A percentile compares a stretch with the other conserved stretches of the same genome.
phyloP scores from a whole-genome alignment of 2,329 filamentous ascomycete genomes.

The Kalmusia sp. region DNA sequence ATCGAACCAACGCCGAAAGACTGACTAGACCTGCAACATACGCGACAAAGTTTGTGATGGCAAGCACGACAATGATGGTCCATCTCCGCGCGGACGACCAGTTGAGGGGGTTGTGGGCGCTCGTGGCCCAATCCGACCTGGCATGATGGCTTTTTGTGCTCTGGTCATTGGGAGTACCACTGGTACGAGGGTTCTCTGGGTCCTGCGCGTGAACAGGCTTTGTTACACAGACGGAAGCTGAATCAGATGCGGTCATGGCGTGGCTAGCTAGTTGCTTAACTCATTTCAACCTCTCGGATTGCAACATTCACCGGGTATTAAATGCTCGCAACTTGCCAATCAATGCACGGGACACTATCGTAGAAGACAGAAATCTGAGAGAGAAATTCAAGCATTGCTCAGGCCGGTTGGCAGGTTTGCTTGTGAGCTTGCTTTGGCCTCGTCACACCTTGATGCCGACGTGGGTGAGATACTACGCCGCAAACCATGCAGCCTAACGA shows the following conservation, averaged over 20 bases:
- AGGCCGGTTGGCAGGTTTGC: no score
- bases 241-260: not conserved
- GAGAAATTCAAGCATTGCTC: no score
- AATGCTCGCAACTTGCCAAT: no score
- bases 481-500: not conserved
- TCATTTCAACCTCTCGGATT: not conserved
- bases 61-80: not conserved
- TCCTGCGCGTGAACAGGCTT: not conserved
- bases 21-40: conserved; percentile 1
- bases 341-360: no score
- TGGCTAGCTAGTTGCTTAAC: not conserved
- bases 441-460: no score
- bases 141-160: not conserved
- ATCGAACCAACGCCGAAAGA: not conserved
- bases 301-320: no score
- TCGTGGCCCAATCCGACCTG: not conserved
- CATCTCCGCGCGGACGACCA: not conserved
- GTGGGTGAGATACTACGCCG: not conserved
- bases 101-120: not conserved
- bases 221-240: not conserved
- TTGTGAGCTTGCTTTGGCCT: no score
- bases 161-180: not conserved
- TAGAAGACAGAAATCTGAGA: no score
- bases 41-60: not conserved
- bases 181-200: not conserved